Conservation (phyloP, 495 filamentous ascomycete genomes). For the Chaetomidium leptoderma region DNA sequence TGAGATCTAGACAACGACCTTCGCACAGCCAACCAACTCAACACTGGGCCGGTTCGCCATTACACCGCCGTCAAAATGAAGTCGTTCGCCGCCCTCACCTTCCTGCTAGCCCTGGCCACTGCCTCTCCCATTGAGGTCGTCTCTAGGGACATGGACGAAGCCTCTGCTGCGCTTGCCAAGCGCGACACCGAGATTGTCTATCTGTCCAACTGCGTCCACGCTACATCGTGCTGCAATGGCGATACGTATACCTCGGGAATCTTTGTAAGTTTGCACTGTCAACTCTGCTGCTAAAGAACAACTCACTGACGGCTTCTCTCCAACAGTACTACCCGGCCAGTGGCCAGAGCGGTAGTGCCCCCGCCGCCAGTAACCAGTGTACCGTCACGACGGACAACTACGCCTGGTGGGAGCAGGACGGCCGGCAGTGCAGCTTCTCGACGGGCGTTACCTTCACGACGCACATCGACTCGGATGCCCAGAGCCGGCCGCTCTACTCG, state of each 20-base stretch:
- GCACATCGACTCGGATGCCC: conserved; percentile 4
- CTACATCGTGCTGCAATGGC: not conserved
- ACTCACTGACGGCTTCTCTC: not conserved
- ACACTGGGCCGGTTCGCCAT: not conserved
- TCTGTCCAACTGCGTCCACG: not conserved
- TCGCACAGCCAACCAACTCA: not conserved
- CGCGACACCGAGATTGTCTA: conserved; percentile 10
- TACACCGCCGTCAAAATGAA: conserved; percentile 6
- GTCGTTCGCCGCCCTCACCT: not conserved
- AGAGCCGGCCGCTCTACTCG: conserved; percentile 3
- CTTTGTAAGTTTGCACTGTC: not conserved
- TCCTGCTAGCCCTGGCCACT: conserved; percentile 4
- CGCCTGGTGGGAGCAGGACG: conserved; percentile 5
- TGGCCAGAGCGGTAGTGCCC: not conserved
- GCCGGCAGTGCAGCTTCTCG: not conserved
- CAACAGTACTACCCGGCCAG: conserved; percentile 7
- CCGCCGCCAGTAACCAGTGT: not conserved
- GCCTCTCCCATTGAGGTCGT: not conserved
- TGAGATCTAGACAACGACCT: too few relatives aligned
- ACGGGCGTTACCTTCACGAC: not conserved
- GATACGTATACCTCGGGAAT: not conserved
- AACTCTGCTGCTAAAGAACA: not conserved
- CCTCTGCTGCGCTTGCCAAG: conserved; percentile 1
- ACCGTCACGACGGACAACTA: conserved; percentile 1
- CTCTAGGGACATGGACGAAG: not conserved